Evolutionary conservation across 345 rosid genomes (phyloP).

Genomic region (Toxicodendron radicans): DNA sequence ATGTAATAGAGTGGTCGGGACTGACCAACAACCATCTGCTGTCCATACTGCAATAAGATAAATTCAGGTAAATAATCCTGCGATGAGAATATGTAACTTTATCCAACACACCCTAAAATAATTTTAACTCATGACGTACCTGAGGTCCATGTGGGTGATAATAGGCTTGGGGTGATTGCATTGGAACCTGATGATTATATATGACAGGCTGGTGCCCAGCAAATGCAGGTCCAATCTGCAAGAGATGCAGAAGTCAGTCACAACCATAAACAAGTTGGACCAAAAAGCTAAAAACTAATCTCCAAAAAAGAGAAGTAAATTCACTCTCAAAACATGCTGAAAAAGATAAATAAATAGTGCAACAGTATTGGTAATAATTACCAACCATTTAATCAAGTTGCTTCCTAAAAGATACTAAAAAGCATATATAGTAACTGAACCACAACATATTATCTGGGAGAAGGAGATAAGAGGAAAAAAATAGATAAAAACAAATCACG

Average conservation of each 20-base stretch:
- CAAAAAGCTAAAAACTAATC: not conserved
- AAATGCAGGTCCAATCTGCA: conserved; percentile 65
- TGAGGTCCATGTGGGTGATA: conserved; percentile 75
- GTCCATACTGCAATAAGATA: conserved; percentile 54
- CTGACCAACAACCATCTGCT: conserved; percentile 62
- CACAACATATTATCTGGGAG: not conserved
- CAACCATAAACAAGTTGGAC: conserved; percentile 10
- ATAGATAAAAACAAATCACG: not conserved
- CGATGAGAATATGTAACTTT: not conserved
- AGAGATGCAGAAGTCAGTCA: conserved; percentile 15
- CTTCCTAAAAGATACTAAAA: not conserved
- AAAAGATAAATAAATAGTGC: not conserved
- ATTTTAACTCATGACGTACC: conserved; percentile 34
- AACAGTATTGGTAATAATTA: not conserved
- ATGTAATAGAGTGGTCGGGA: conserved; percentile 63
- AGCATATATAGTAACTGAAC: not conserved
- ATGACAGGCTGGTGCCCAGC: conserved; percentile 72
- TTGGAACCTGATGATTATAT: conserved; percentile 52
- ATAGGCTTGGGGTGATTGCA: conserved; percentile 63
- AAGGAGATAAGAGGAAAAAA: not conserved
- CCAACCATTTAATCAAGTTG: not conserved
- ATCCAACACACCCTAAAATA: not conserved
- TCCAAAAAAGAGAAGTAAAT: not conserved
- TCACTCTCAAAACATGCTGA: not conserved
- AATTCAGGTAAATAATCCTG: conserved; percentile 20